Base-by-base conservation (phyloP, 2,329 filamentous ascomycete species). In the Leptographium flavum region DNA sequence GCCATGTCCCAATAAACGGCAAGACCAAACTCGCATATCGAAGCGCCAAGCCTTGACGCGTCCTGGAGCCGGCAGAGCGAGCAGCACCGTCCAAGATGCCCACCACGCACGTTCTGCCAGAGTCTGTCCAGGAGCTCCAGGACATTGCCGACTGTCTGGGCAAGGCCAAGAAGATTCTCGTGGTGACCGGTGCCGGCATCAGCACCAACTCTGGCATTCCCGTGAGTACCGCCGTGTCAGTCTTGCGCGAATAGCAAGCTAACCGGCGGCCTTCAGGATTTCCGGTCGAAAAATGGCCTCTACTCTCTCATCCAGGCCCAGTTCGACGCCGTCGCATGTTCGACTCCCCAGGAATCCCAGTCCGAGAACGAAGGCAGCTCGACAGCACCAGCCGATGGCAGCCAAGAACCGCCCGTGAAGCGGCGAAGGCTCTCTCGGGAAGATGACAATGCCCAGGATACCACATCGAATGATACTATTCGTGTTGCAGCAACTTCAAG, bases 181-280 rank as follows among this genome's bases (percentile, higher is more conserved):
- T 85, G 19, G 68, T 85, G 28, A 85, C 81, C 0, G 81, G 81
- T 42, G 81, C 81, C 41, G 81, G 81, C 43, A 85, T 85, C 56
- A 83, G 79, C 57, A 85, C 81, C 42, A 85, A 83, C 57, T 83
- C 79, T 50, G 81, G 81, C 45, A 85, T 85, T 56, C 81, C 81
- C 42, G 81, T 84, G 66, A 56, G 71, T 58, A 9, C 13, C 9
- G 4, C n/a, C 15, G 4, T 23, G 3, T 4, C 17, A 4, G 8
- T 27, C 19, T n/a, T 9, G 5, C 6, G 21, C 19, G 5, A 30
- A 21, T 14, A 9, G 3, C 27, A 8, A 32, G 25, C 17, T 27
- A 19, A 27, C 27, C 15, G 5, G 17, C 7, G 3, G 21, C 15
- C 8, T 58, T 49, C 50, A 82, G 79, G 80, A 84, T 52, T 84